Evolutionary conservation across 768 basidiomycete species (phyloP).

Genomic region (Kwoniella newhampshirensis): DNA sequence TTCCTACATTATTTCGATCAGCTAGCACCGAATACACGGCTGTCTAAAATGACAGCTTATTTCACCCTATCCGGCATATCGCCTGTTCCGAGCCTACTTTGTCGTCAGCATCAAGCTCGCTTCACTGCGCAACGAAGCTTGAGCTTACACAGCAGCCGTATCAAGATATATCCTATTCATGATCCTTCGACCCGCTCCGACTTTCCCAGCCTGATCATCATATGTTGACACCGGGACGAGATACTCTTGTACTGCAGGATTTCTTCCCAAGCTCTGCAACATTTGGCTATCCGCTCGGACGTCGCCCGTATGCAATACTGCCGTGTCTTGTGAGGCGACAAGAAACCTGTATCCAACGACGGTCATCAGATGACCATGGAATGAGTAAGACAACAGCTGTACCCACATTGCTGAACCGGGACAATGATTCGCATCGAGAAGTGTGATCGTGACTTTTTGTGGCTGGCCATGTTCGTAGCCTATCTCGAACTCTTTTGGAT

Average conservation of each 20-base stretch:
- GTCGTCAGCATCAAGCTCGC: conserved; percentile 5
- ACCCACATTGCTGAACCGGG: conserved; percentile 88
- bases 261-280: conserved; percentile 65
- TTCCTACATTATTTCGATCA: conserved; percentile 56
- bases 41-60: not conserved
- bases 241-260: conserved; percentile 73
- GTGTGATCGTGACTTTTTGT: conserved; percentile 65
- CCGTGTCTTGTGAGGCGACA: conserved; percentile 62
- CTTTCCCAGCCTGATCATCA: conserved; percentile 22
- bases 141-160: conserved; percentile 58
- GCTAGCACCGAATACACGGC: not conserved
- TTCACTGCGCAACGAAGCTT: not conserved
- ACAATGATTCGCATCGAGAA: conserved; percentile 90
- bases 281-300: conserved; percentile 83
- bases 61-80: conserved; percentile 51
- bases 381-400: not conserved
- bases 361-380: not conserved
- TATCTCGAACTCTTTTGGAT: conserved; percentile 65
- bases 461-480: conserved; percentile 57
- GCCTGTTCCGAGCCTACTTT: conserved; percentile 45
- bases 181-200: conserved; percentile 39
- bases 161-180: conserved; percentile 81
- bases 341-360: conserved; percentile 65
- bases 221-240: conserved; percentile 54
- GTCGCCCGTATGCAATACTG: conserved; percentile 90